Conservation (phyloP, 2,329 filamentous ascomycete genomes). For the Trichoderma aggressivum region DNA sequence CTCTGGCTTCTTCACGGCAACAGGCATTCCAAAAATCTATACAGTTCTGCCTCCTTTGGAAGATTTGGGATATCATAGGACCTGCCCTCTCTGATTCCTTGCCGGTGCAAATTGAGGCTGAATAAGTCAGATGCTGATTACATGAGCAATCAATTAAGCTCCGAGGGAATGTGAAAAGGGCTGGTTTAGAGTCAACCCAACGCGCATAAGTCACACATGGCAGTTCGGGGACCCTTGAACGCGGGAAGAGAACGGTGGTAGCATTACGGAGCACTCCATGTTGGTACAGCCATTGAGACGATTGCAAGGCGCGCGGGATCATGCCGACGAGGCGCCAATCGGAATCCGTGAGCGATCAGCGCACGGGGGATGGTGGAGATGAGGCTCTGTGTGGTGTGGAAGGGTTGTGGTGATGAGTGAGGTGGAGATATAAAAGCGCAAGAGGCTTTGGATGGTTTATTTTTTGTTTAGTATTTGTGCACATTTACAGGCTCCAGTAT, state of each 20-base stretch:
- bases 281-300: not conserved
- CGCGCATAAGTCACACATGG: not conserved
- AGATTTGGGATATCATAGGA: not conserved
- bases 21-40: not conserved
- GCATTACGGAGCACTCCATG: not conserved
- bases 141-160: not conserved
- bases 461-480: not conserved
- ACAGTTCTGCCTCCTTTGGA: not conserved
- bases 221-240: not conserved
- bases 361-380: not conserved
- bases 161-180: not conserved
- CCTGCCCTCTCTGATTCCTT: not conserved
- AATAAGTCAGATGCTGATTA: not conserved
- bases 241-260: not conserved
- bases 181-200: not conserved
- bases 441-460: not conserved
- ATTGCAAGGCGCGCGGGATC: not conserved
- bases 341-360: not conserved
- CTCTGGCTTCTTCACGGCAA: not conserved
- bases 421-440: not conserved
- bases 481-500: not conserved
- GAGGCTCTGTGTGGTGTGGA: not conserved
- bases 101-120: not conserved
- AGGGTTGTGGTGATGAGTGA: not conserved
- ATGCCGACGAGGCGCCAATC: not conserved